phyloP scores from a whole-genome alignment of 2,329 filamentous ascomycete species.

The Helotiales sp. region DNA sequence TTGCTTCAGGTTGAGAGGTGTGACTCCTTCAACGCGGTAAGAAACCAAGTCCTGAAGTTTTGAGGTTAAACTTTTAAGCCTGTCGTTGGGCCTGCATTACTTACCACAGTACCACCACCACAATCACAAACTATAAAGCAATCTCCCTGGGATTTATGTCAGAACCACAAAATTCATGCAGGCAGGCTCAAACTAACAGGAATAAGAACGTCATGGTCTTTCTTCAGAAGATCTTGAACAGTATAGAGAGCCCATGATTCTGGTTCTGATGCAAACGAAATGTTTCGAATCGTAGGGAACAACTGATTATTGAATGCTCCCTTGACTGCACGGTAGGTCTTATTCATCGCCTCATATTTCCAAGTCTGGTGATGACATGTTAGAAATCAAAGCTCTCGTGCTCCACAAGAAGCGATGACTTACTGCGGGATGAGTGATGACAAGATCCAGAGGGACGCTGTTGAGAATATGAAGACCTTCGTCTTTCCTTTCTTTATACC shows the following conservation, averaged over 20 bases:
- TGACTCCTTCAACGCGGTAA: background rate
- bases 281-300: conserved; percentile 6
- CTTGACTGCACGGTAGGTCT: conserved; percentile 1
- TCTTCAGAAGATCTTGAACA: background rate
- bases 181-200: background rate
- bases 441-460: conserved; percentile 3
- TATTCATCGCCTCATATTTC: conserved; percentile 7
- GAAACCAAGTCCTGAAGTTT: conserved; percentile 4
- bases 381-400: background rate
- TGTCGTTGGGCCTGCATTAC: background rate
- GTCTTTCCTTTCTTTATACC: background rate
- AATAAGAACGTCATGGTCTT: conserved; percentile 3
- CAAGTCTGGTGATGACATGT: conserved; percentile 4
- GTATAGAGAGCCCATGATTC: conserved; percentile 9
- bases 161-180: background rate
- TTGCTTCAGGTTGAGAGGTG: background rate
- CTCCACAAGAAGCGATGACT: background rate
- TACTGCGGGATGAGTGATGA: conserved; percentile 11
- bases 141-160: background rate
- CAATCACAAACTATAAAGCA: conserved; percentile 3
- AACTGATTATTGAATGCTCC: background rate
- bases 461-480: background rate
- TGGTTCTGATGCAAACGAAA: conserved; percentile 6
- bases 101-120: conserved; percentile 11
- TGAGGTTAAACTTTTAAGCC: background rate